phyloP scores from a whole-genome alignment of 2,329 filamentous ascomycete genomes.

The Colletotrichum chlorophyti region DNA sequence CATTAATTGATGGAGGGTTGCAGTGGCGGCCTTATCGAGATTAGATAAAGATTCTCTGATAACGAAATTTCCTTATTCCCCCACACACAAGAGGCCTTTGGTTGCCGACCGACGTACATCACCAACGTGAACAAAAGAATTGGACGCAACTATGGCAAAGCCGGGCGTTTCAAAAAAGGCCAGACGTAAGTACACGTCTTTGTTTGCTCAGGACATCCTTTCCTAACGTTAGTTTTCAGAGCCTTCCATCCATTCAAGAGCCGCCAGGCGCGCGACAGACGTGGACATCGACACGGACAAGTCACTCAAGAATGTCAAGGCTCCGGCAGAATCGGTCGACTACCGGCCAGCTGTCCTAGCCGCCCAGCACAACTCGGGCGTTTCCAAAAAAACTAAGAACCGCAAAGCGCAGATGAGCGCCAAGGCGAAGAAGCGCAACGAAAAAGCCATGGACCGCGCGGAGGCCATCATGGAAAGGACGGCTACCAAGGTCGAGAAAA shows the following conservation, averaged over 20 bases:
- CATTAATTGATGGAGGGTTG: slow-evolving; percentile 4
- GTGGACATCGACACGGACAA: slow-evolving; percentile 76
- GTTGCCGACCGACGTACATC: neutral
- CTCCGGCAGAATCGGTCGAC: slow-evolving; percentile 54
- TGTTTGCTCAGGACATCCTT: neutral
- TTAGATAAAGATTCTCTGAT: slow-evolving; percentile 22
- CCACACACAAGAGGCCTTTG: slow-evolving; percentile 1
- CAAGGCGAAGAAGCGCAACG: slow-evolving; percentile 61
- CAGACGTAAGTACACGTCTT: slow-evolving; percentile 31
- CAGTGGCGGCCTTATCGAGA: slow-evolving; percentile 22
- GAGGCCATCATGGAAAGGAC: slow-evolving; percentile 67
- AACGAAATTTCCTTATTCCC: slow-evolving; percentile 29
- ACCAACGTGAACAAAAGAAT: slow-evolving; percentile 4
- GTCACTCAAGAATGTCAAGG: slow-evolving; percentile 67
- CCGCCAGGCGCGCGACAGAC: slow-evolving; percentile 74
- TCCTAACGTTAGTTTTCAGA: slow-evolving; percentile 46
- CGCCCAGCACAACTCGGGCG: slow-evolving; percentile 70
- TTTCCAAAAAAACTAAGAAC: slow-evolving; percentile 70
- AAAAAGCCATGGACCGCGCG: slow-evolving; percentile 64
- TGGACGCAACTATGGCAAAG: slow-evolving; percentile 28
- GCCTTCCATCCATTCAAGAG: slow-evolving; percentile 74
- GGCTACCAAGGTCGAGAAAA: slow-evolving; percentile 61
- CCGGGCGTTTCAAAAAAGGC: slow-evolving; percentile 36
- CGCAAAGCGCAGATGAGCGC: slow-evolving; percentile 61
- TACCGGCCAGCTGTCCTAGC: slow-evolving; percentile 72